Evolutionary conservation across 192 early-diverging fungal species (phyloP).

Genomic region (Pilobolus umbonatus): DNA sequence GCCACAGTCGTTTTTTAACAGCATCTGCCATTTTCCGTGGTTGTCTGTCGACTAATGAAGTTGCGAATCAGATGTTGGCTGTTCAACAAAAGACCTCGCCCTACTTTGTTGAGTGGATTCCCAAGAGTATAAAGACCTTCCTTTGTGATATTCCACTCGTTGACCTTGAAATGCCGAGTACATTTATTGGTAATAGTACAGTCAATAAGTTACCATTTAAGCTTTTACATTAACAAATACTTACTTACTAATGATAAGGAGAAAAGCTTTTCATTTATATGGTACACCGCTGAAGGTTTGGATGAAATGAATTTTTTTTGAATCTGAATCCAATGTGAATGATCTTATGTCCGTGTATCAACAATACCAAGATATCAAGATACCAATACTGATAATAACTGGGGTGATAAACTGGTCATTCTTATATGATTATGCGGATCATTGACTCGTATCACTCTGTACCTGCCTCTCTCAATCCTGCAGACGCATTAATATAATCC

Average conservation of each 20-base stretch:
- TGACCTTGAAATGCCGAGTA: conserved; percentile 82
- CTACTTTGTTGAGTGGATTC: conserved; percentile 94
- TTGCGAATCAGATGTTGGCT: conserved; percentile 66
- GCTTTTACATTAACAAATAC: conserved; percentile 80
- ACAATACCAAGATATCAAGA: conserved; percentile 3
- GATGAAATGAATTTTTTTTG: conserved; percentile 93
- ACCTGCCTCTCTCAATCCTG: neutral
- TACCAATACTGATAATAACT: conserved; percentile 16
- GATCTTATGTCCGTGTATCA: conserved; percentile 20
- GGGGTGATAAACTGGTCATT: neutral
- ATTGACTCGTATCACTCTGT: neutral
- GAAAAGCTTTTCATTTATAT: conserved; percentile 91
- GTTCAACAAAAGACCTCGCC: conserved; percentile 61
- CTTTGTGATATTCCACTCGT: conserved; percentile 83
- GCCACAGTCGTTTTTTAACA: conserved; percentile 92
- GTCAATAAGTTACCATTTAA: conserved; percentile 86
- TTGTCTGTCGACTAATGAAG: conserved; percentile 65
- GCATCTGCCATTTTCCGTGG: conserved; percentile 79
- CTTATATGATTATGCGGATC: neutral
- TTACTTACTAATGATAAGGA: conserved; percentile 81
- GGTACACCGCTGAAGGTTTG: conserved; percentile 93
- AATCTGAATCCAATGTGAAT: conserved; percentile 49
- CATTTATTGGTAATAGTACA: conserved; percentile 85
- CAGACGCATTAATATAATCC: neutral
- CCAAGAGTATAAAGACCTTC: conserved; percentile 83